Percentiles rank a stretch among this genome's conserved stretches.
phyloP scores from a whole-genome alignment of 305 asterid genomes.

The Stenogyne calaminthoides region DNA sequence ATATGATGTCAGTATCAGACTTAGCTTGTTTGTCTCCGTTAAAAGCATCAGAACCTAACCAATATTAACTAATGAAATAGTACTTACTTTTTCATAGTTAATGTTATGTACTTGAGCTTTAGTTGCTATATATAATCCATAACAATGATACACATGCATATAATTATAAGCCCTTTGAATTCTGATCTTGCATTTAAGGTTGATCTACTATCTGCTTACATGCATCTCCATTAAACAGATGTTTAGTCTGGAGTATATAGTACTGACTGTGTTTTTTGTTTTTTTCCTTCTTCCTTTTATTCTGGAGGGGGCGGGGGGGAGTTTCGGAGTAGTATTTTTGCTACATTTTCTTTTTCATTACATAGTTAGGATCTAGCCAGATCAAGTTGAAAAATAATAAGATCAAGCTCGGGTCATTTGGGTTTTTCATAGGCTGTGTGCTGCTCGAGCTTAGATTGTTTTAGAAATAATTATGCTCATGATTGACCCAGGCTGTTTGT shows the following conservation, averaged over 20 bases:
- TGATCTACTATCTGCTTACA: no score
- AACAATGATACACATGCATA: not conserved
- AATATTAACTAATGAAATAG: not conserved
- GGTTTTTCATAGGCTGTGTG: not conserved
- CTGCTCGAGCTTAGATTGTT: not conserved
- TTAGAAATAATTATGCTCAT: not conserved
- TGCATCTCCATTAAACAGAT: no score
- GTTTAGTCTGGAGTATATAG: not conserved
- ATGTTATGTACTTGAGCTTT: conserved; percentile 10
- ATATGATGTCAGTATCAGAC: conserved; percentile 9
- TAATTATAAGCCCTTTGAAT: not conserved
- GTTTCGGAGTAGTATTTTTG: not conserved
- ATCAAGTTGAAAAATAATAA: not conserved
- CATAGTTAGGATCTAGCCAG: not conserved
- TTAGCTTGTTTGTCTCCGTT: not conserved
- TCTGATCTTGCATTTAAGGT: not conserved
- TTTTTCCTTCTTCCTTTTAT: not conserved
- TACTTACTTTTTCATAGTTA: not conserved
- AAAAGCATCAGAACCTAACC: not conserved
- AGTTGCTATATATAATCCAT: conserved; percentile 17
- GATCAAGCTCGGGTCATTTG: not conserved
- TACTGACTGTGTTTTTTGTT: not conserved
- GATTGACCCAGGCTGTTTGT: not conserved
- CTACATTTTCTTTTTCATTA: not conserved
- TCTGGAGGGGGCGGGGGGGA: no score